Conservation (phyloP, 1,139 yeast species). For the Lodderomyces theae region DNA sequence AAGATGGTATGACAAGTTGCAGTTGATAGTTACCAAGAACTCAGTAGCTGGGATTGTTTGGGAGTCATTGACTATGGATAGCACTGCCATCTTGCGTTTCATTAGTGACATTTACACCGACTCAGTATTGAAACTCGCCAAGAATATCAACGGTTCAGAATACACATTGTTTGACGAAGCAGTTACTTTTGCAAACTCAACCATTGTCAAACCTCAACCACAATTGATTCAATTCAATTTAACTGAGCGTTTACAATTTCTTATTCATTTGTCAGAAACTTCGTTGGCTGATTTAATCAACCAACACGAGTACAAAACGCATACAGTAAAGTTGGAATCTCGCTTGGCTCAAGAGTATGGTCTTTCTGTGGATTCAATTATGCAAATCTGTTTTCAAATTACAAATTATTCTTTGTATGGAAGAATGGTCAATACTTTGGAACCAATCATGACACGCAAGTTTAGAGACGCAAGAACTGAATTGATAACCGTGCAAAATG, state of each 20-base stretch:
- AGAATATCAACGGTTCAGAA: conserved; percentile 68
- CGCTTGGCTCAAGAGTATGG: conserved; percentile 49
- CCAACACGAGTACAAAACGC: conserved; percentile 60
- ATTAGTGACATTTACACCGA: conserved; percentile 76
- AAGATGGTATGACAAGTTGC: conserved; percentile 78
- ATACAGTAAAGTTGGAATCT: conserved; percentile 40
- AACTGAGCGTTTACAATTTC: conserved; percentile 42
- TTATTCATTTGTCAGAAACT: conserved; percentile 71
- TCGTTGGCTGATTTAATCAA: conserved; percentile 71
- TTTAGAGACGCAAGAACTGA: conserved; percentile 70
- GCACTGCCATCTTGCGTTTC: conserved; percentile 70
- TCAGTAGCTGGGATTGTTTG: conserved; percentile 76
- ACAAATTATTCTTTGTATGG: conserved; percentile 76
- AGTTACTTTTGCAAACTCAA: conserved; percentile 36
- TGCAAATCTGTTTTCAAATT: conserved; percentile 67
- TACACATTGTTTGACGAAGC: conserved; percentile 57
- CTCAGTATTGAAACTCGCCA: conserved; percentile 66
- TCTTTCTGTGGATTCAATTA: conserved; percentile 61
- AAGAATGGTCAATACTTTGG: conserved; percentile 61
- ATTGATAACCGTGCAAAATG: conserved; percentile 62
- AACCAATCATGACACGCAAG: conserved; percentile 70
- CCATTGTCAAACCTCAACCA: conserved; percentile 42
- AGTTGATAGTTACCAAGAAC: conserved; percentile 63
- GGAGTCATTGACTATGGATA: conserved; percentile 75
- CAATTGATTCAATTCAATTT: conserved; percentile 47